Base-by-base conservation (phyloP, 495 filamentous ascomycete genomes). In the Paragyromitra xinjiangensis region DNA sequence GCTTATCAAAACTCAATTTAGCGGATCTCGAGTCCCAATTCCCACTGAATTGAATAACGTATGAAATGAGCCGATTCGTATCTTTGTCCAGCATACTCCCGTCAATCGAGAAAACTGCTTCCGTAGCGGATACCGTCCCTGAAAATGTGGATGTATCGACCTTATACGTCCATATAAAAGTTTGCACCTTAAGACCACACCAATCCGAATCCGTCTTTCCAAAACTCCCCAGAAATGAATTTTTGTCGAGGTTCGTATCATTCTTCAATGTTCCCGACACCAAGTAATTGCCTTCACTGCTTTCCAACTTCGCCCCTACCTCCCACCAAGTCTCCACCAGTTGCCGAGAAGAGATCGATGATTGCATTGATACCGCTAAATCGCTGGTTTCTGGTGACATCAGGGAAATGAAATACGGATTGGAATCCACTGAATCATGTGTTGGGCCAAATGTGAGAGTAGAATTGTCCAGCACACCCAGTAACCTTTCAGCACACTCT, bases 371-470 rank as follows among this genome's bases (percentile, higher is more conserved):
- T 12, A 77, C 71, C 12, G 64, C 16, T 9, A 71, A 4, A 19
- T 29, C 48, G 24, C 37, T 53, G 29, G 64, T 65, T 59, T 71
- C 45, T 8, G 65, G 40, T 19, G 76, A 78, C 63, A 37, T 14
- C 5, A 78, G 26, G 50, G 72, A 70, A 59, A 77, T 59, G n/a
- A 77, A 78, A 34, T 78, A 78, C 24, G 72, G 65, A 53, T 78
- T 78, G 9, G 48, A 51, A 62, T 75, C 76, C 9, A 16, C 19
- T 1, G 73, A 29, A 42, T 78, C 37, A 53, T 70, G 72, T 48
- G 53, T 61, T 24, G 50, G 76, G 9, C 76, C 76, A 64, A 78
- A 77, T 42, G 59, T 77, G 40, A 78, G 65, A 0, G 61, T 61
- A 3, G 72, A 70, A 34, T 78, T 64, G 16, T 77, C 40, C 8